Evolutionary conservation across 202 grass and related monocot genomes (phyloP), one percentile per base, ranked within the genome.

Genomic region (Cymbopogon flexuosus): DNA sequence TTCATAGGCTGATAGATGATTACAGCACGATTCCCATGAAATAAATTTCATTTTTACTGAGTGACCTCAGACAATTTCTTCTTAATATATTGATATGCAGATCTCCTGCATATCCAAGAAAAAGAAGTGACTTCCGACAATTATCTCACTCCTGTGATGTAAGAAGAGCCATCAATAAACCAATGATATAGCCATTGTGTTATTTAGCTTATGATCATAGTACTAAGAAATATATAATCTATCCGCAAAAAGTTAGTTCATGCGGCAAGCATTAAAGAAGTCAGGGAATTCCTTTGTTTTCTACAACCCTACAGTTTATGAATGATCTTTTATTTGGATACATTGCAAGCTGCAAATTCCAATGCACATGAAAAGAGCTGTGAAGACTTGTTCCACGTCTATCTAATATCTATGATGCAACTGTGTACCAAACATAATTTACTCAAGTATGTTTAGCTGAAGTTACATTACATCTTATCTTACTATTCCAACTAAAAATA

Each of bases 321-420:
- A 72, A 36, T 36, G 19, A 47, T 40, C 46, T 65, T 43, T 65
- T 75, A 68, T 79, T 45, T 42, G 21, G 59, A 31, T 70, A 60
- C 37, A 46, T 37, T 73, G 60, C 29, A 36, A 52, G 42, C 35
- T 39, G 76, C 14, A 73, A 72, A 54, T 37, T 39, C 19, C n/a
- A n/a, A 61, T 37, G 11, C 19, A 51, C 68, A 81, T 58, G 40
- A 46, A 15, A 39, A 68, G 70, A 40, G 40, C 18, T 16, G 35
- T 42, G 23, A 63, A 62, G 43, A 47, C 11, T 7, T 22, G 36
- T 62, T 46, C 6, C 52, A 19, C 8, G 21, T 30, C 16, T 72
- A 52, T 27, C 52, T 40, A 76, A 40, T 72, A 52, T 27, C 52
- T 40, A 76, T 51, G 14, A 63, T 57, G 58, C 23, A 81, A 61